These are phyloP conservation scores for Luffa acutangula DNA, from an alignment of 306 rosid genomes.

Conservation along the genomic window DNA sequence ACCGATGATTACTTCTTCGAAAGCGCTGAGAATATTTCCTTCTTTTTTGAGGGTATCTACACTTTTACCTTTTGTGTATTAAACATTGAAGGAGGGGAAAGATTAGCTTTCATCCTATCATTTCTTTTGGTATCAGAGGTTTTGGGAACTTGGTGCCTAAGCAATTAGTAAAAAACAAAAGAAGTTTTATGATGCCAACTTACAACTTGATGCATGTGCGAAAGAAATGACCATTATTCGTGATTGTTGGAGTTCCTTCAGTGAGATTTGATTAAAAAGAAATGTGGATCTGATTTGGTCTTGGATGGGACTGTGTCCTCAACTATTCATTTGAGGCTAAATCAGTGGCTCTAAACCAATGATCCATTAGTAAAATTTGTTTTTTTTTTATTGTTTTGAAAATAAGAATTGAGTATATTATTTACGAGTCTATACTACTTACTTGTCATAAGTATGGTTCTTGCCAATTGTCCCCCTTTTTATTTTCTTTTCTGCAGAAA, in stretches of 20 bases:
- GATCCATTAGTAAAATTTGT: neutral
- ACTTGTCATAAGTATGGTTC: neutral
- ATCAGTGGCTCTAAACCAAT: neutral
- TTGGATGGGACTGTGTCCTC: neutral
- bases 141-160: neutral
- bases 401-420: neutral
- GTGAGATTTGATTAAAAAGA: neutral
- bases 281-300: neutral
- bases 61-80: neutral
- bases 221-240: neutral
- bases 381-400: neutral
- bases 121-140: neutral
- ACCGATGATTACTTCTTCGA: constrained; percentile 70
- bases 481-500: constrained; percentile 38
- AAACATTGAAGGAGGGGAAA: neutral
- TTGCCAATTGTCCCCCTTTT: constrained; percentile 5
- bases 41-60: constrained; percentile 72
- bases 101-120: neutral
- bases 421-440: neutral
- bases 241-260: neutral
- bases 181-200: neutral
- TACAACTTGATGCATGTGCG: neutral
- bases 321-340: neutral
- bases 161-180: neutral
- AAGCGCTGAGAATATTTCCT: constrained; percentile 68